Conservation (phyloP, 2,329 filamentous ascomycete genomes). For the Magnaporthiopsis poae region DNA sequence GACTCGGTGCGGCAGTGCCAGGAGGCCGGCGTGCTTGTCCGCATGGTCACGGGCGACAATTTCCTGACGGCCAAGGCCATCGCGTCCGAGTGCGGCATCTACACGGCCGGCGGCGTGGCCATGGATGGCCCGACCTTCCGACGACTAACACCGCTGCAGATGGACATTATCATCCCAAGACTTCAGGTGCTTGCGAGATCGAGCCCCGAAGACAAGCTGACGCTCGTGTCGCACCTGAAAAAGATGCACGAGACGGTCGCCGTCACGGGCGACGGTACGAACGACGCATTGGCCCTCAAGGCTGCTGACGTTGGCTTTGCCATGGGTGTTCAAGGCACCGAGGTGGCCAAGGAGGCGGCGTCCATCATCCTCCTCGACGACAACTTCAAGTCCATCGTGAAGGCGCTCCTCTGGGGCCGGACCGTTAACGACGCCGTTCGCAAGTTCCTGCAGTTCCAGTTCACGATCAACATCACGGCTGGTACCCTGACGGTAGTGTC, state of each 20-base stretch:
- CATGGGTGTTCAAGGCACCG: conserved; percentile 52
- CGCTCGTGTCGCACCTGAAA: conserved; percentile 38
- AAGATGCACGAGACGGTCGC: conserved; percentile 27
- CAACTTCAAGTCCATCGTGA: conserved; percentile 50
- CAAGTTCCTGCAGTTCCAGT: conserved; percentile 53
- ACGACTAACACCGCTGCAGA: conserved; percentile 35
- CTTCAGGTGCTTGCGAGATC: conserved; percentile 44
- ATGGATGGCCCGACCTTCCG: conserved; percentile 52
- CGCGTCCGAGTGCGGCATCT: conserved; percentile 45
- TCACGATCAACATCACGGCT: conserved; percentile 56
- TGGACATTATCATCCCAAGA: conserved; percentile 40
- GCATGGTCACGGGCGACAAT: conserved; percentile 56
- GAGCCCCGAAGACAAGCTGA: conserved; percentile 41
- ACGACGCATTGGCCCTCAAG: conserved; percentile 51
- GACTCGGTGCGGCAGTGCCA: conserved; percentile 45
- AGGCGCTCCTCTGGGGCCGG: conserved; percentile 52
- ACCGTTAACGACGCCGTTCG: conserved; percentile 54
- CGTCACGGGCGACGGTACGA: conserved; percentile 53
- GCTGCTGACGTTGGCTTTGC: conserved; percentile 54
- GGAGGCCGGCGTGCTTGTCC: conserved; percentile 46
- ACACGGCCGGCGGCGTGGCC: conserved; percentile 34
- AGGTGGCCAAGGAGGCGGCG: conserved; percentile 53
- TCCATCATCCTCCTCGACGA: conserved; percentile 54
- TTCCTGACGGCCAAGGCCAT: conserved; percentile 50
- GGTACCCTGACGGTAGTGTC: conserved; percentile 50